Evolutionary conservation across 2,329 filamentous ascomycete species (phyloP).

Genomic region (Colletotrichum shisoi): DNA sequence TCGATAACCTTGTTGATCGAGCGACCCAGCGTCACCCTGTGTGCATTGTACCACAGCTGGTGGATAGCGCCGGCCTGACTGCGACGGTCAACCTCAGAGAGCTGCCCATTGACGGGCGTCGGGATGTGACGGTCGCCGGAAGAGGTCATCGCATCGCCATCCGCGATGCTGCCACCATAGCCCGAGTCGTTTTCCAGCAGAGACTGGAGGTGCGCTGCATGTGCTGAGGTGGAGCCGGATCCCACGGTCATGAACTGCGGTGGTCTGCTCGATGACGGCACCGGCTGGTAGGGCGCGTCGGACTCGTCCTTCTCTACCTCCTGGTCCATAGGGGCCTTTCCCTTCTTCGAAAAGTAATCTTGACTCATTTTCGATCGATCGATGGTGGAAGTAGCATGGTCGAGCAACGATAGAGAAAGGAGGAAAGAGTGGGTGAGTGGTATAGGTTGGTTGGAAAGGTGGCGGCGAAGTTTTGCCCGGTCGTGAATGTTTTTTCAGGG

Average conservation of each 20-base stretch:
- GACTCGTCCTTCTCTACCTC: constrained; percentile 43
- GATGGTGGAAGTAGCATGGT: constrained; percentile 49
- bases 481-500: constrained; percentile 37
- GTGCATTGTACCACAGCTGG: constrained; percentile 94
- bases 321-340: constrained; percentile 55
- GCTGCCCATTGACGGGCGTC: constrained; percentile 41
- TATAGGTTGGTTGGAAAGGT: constrained; percentile 10
- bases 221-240: constrained; percentile 79
- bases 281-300: constrained; percentile 43
- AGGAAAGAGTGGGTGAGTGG: not conserved
- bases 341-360: constrained; percentile 65
- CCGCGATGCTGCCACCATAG: constrained; percentile 81
- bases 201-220: constrained; percentile 80
- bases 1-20: constrained; percentile 89
- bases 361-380: constrained; percentile 63
- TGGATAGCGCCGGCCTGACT: constrained; percentile 82
- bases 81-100: constrained; percentile 57
- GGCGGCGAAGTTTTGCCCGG: constrained; percentile 29
- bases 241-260: constrained; percentile 90
- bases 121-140: constrained; percentile 42
- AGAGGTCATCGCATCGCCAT: constrained; percentile 61
- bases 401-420: constrained; percentile 36
- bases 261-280: constrained; percentile 44
- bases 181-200: constrained; percentile 89
- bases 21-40: constrained; percentile 83